Evolutionary conservation across 225 moss, liverwort and hornwort genomes (phyloP), one percentile per base, ranked within the genome.

Genomic region (Polytrichum commune): DNA sequence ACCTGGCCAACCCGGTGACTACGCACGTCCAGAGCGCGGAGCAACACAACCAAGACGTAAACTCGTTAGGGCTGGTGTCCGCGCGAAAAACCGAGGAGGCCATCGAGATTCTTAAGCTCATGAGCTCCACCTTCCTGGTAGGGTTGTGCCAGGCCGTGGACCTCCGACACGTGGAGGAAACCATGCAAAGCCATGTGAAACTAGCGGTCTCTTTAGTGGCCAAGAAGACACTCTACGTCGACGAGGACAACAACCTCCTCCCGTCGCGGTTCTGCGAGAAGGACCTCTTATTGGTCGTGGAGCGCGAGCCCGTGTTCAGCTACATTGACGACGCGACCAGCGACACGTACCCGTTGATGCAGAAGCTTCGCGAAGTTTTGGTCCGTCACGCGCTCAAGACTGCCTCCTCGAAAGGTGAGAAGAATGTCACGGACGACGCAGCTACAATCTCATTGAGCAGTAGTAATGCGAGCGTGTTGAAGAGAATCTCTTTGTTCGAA

Each of bases 71-170:
- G 0, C 5, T 68, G 0, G 71, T 77, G 0, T 77, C 67, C 1
- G 77, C 77, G 60, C 6, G 83, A n/a, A 85, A 88, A 38, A 85
- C 88, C 0, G 88, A 88, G 38, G 88, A 85, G 19, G 69, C 79
- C 25, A 18, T 80, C 2, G 75, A 80, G 75, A 75, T 77, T 67
- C 66, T 77, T 2, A 77, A 72, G 71, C 77, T 77, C 29, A 77
- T 77, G 77, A 77, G 71, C 72, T 77, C 71, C 66, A 71, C 71
- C 5, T 77, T 77, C 53, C 29, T 77, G 1, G 77, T 77, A 5
- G 71, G 23, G 5, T 54, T 77, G 19, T 77, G 77, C 77, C 77
- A 77, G 1, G 77, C 77, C 60, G 29, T 77, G n/a, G 77, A 77
- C 60, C 77, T 67, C 7, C 66, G 77, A 22, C 77, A 77, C 19